phyloP scores from a whole-genome alignment of 2,329 filamentous ascomycete species.

The Aspergillus intermedius region DNA sequence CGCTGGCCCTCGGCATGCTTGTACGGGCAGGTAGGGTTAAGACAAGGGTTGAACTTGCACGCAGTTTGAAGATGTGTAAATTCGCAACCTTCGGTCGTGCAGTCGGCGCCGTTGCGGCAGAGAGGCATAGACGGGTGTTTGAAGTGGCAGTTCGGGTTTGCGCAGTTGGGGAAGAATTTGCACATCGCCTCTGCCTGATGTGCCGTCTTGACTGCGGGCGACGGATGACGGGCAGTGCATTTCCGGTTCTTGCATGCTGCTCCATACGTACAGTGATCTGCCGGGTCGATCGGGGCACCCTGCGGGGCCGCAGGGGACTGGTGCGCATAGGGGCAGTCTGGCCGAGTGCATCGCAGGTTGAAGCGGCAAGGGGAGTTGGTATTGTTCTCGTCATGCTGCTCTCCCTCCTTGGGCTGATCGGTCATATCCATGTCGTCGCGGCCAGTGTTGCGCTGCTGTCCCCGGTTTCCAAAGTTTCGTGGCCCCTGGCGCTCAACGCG shows the following conservation, averaged over 20 bases:
- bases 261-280: slow-evolving; percentile 74
- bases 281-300: slow-evolving; percentile 68
- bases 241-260: slow-evolving; percentile 94
- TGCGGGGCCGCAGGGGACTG: slow-evolving; percentile 85
- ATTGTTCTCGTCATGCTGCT: slow-evolving; percentile 47
- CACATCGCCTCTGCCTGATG: slow-evolving; percentile 82
- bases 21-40: slow-evolving; percentile 80
- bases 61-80: slow-evolving; percentile 79
- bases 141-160: slow-evolving; percentile 81
- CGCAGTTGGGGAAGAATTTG: slow-evolving; percentile 87
- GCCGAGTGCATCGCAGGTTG: slow-evolving; percentile 81
- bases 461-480: slow-evolving; percentile 52
- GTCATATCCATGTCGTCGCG: slow-evolving; percentile 35
- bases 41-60: slow-evolving; percentile 88
- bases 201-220: slow-evolving; percentile 70
- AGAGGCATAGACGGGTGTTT: slow-evolving; percentile 79
- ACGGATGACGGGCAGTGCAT: slow-evolving; percentile 86
- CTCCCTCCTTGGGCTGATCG: slow-evolving; percentile 26
- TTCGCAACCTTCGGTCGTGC: slow-evolving; percentile 72
- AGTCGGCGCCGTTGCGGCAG: slow-evolving; percentile 88
- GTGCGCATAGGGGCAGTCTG: slow-evolving; percentile 86
- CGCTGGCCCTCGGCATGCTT: slow-evolving; percentile 89
- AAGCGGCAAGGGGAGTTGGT: slow-evolving; percentile 74
- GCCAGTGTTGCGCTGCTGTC: slow-evolving; percentile 20
- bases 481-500: slow-evolving; percentile 51